Conservation (phyloP, 2,329 filamentous ascomycete species). For the Chaetomiaceae sp. region DNA sequence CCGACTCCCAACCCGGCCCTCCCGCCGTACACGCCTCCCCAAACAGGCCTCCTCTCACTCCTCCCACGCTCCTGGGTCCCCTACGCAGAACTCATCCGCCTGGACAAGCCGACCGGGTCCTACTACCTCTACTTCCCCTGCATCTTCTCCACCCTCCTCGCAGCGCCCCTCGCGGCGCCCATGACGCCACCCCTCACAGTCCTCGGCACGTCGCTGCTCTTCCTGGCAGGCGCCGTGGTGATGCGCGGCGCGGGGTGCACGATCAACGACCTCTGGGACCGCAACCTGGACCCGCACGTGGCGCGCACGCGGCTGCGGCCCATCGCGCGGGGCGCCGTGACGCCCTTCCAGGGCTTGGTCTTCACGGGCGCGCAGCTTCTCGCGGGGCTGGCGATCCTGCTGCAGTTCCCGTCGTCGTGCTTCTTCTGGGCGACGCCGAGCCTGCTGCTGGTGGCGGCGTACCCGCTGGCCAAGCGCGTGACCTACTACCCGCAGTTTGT, state of each 20-base stretch:
- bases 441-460: conserved; percentile 65
- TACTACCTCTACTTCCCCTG: conserved; percentile 86
- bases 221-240: conserved; percentile 70
- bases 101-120: conserved; percentile 76
- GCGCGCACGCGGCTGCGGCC: conserved; percentile 70
- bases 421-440: conserved; percentile 75
- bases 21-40: conserved; percentile 59
- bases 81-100: conserved; percentile 74
- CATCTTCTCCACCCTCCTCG: conserved; percentile 76
- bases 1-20: conserved; percentile 14
- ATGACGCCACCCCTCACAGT: conserved; percentile 57
- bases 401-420: conserved; percentile 70
- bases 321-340: conserved; percentile 73
- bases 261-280: conserved; percentile 88
- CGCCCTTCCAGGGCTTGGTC: conserved; percentile 63
- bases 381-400: conserved; percentile 64
- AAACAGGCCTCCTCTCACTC: conserved; percentile 62
- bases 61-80: conserved; percentile 68
- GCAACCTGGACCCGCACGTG: conserved; percentile 79
- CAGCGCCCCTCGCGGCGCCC: conserved; percentile 63
- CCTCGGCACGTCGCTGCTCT: conserved; percentile 61
- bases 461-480: conserved; percentile 79
- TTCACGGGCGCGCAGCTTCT: conserved; percentile 73
- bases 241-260: conserved; percentile 87
- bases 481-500: conserved; percentile 85